These are phyloP conservation scores for Blepharisma japonicum DNA, from an alignment of 73 alveolate genomes.

Conservation along the genomic window DNA sequence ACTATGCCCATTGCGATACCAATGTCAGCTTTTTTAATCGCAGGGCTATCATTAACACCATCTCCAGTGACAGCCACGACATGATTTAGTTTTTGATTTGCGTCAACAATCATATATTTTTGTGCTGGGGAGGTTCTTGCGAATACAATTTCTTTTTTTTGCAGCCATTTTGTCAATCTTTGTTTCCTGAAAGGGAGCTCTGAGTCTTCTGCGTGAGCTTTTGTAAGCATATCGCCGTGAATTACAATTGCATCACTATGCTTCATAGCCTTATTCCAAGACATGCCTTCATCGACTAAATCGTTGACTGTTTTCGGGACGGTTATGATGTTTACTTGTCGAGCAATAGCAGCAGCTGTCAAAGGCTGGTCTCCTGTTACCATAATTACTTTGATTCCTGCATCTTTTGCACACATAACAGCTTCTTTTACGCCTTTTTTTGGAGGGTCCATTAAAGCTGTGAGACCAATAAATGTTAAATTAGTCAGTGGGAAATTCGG, in stretches of 20 bases:
- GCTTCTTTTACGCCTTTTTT: conserved; percentile 83
- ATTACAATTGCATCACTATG: conserved; percentile 62
- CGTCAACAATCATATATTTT: conserved; percentile 88
- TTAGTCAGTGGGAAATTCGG: conserved; percentile 60
- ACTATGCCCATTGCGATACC: conserved; percentile 87
- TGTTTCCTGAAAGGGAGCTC: conserved; percentile 66
- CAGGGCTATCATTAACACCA: conserved; percentile 85
- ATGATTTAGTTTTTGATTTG: conserved; percentile 89
- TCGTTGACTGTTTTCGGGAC: conserved; percentile 72
- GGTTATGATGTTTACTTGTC: conserved; percentile 62
- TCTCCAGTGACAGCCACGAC: conserved; percentile 98
- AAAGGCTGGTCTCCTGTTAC: conserved; percentile 95
- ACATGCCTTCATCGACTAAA: conserved; percentile 94
- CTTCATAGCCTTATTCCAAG: conserved; percentile 52
- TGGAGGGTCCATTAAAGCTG: conserved; percentile 95
- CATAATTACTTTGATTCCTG: conserved; percentile 90
- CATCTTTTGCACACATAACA: conserved; percentile 68
- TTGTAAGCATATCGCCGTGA: conserved; percentile 79
- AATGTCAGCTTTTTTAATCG: conserved; percentile 74
- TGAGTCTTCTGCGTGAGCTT: conserved; percentile 53
- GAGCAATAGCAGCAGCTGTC: conserved; percentile 93
- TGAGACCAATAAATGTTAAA: conserved; percentile 81
- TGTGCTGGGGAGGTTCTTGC: conserved; percentile 97
- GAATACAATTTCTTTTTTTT: conserved; percentile 82
- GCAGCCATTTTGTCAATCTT: conserved; percentile 63